Evolutionary conservation across 2,329 filamentous ascomycete genomes (phyloP), one percentile per base, ranked within the genome.

Genomic region (Bipolaris oryzae): DNA sequence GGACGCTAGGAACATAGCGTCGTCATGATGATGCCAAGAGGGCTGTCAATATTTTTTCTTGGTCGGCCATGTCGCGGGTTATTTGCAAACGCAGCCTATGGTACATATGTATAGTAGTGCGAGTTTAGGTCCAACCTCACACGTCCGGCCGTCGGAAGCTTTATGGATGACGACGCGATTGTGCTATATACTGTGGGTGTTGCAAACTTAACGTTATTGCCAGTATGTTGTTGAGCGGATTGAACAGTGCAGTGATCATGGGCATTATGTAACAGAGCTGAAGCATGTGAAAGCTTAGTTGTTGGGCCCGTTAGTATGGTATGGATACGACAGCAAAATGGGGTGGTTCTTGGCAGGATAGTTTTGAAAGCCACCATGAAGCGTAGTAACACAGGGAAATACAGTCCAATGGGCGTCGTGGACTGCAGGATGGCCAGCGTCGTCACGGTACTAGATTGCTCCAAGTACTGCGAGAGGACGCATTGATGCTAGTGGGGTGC

Each of bases 371-470:
- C 28, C 28, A 31, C 3, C 28, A 31, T 31, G 10, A 31, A 31
- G 28, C 28, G 28, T 13, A 31, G 28, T 4, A 13, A 31, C 13
- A 31, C 28, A 31, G 42, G 44, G 33, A 25, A 16, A 34, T 35
- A 31, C 20, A 49, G 51, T 52, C 42, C 39, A 21, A 34, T 52
- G 45, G 53, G 46, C 54, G 58, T 54, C 28, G 21, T 52, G 21
- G 23, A 50, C 41, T 53, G 46, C 50, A 59, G 23, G 35, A 45
- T 35, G 47, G 15, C 43, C 38, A 42, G 39, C 44, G 16, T 35
- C 42, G 46, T 57, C 41, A 62, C 51, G 43, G 25, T 15, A 31
- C 49, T 13, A 13, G 4, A 11, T 5, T 31, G 28, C 28, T 31
- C 28, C 28, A 31, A 13, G 28, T 31, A 31, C 10, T 31, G 10